Conservation (phyloP, 2,329 filamentous ascomycete genomes). For the Chrysoporthe cubensis region DNA sequence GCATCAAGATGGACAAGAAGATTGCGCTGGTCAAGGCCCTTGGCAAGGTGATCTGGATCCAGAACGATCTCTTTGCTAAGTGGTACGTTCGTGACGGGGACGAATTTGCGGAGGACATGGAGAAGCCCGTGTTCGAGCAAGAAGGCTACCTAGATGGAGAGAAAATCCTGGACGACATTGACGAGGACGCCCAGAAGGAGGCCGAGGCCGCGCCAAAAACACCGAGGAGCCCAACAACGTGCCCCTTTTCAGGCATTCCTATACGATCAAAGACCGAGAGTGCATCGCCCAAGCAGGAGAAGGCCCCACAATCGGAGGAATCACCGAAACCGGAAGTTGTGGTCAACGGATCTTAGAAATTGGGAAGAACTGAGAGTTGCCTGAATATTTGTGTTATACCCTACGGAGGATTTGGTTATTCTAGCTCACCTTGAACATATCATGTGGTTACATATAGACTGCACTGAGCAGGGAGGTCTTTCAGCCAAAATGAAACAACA, state of each 20-base stretch:
- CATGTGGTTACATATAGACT: no score
- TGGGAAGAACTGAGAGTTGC: no score
- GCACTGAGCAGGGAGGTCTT: no score
- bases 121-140: constrained; percentile 56
- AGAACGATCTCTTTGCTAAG: constrained; percentile 84
- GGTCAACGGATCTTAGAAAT: background rate
- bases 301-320: background rate
- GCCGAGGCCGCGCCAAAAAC: constrained; percentile 26
- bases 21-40: constrained; percentile 75
- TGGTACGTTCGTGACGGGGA: constrained; percentile 75
- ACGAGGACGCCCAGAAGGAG: constrained; percentile 33
- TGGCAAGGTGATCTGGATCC: constrained; percentile 84
- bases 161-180: constrained; percentile 54
- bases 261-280: constrained; percentile 25
- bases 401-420: no score
- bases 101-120: constrained; percentile 55
- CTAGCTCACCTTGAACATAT: no score
- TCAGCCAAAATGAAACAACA: no score
- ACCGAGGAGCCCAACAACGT: constrained; percentile 24
- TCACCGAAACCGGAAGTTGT: background rate
- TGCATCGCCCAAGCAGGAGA: constrained; percentile 26
- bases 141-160: constrained; percentile 69
- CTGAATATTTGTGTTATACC: no score
- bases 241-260: constrained; percentile 26
- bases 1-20: constrained; percentile 68